A percentile compares a stretch with the other conserved stretches of the same genome.
These are phyloP conservation scores for Chamaecrista fasciculata DNA, from an alignment of 306 rosid species.

Conservation along the genomic window DNA sequence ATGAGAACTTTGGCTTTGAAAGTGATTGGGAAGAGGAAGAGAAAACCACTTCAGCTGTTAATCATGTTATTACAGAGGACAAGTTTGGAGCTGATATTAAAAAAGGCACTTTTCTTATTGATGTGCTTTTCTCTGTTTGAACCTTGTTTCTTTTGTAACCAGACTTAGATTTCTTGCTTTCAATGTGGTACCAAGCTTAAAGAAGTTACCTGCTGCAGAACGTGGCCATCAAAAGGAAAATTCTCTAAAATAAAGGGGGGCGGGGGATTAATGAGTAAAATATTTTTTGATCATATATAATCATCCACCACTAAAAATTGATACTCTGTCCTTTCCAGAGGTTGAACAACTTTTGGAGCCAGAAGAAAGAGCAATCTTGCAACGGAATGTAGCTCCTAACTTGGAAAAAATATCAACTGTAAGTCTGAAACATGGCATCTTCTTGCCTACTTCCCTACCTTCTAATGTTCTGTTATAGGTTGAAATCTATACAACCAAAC, in stretches of 20 bases:
- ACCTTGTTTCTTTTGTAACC: background rate
- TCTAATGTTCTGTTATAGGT: background rate
- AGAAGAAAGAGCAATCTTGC: slow-evolving; percentile 72
- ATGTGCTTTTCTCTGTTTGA: slow-evolving; percentile 8
- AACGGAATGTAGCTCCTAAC: slow-evolving; percentile 58
- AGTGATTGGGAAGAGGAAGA: slow-evolving; percentile 63
- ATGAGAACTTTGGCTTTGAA: slow-evolving; percentile 33
- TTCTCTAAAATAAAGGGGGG: slow-evolving; percentile 22
- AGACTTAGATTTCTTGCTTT: slow-evolving; percentile 13
- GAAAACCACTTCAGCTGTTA: slow-evolving; percentile 33
- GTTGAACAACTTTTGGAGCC: slow-evolving; percentile 81
- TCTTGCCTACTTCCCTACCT: slow-evolving; percentile 17
- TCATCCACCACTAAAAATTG: background rate
- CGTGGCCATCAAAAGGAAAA: background rate
- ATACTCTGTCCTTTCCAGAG: slow-evolving; percentile 54
- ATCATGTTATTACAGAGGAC: slow-evolving; percentile 34
- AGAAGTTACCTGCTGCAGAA: slow-evolving; percentile 6
- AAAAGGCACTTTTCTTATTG: slow-evolving; percentile 50
- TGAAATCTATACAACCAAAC: background rate
- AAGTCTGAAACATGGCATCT: slow-evolving; percentile 31
- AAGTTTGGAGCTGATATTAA: slow-evolving; percentile 51
- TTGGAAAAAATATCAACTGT: slow-evolving; percentile 73
- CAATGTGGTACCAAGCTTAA: background rate
- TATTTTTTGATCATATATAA: slow-evolving; percentile 6
- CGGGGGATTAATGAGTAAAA: slow-evolving; percentile 14